phyloP scores from a whole-genome alignment of 495 filamentous ascomycete genomes.

The Aspergillus bertholletiae region DNA sequence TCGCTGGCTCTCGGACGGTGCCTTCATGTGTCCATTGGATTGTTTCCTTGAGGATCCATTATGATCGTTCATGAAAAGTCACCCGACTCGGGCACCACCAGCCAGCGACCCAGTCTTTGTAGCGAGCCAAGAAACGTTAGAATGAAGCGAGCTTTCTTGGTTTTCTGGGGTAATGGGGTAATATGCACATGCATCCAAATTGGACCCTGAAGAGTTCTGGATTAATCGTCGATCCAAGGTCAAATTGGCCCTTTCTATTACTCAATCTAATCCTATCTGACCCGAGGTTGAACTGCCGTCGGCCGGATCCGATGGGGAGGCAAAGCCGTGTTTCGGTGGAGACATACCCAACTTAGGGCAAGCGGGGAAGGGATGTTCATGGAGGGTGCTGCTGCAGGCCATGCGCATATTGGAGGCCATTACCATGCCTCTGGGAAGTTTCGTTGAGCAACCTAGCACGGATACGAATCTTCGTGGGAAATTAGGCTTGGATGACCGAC shows the following conservation, averaged over 20 bases:
- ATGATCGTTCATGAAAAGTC: not conserved
- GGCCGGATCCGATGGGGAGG: slow-evolving; percentile 18
- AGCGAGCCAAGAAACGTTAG: not conserved
- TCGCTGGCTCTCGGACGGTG: not conserved
- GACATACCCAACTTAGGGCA: not conserved
- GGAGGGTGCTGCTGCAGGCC: not conserved
- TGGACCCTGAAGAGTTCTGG: not conserved
- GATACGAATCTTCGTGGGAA: not conserved
- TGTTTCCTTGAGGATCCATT: not conserved
- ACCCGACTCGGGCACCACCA: not conserved
- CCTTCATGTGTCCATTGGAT: not conserved
- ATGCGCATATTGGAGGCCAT: not conserved
- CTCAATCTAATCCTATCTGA: not conserved
- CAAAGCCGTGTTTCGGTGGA: slow-evolving; percentile 4
- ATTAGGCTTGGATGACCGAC: not conserved
- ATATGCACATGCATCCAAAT: not conserved
- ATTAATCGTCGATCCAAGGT: not conserved
- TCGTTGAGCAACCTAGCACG: not conserved
- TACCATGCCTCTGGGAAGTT: not conserved
- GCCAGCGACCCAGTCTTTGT: not conserved
- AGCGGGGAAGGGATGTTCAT: slow-evolving; percentile 5
- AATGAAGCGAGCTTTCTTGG: not conserved
- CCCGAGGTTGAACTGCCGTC: slow-evolving; percentile 9
- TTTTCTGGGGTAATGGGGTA: not conserved
- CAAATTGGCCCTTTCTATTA: not conserved